Evolutionary conservation across 805 yeast genomes (phyloP), one percentile per base, ranked within the genome.

Genomic region (Schwanniomyces occidentalis): DNA sequence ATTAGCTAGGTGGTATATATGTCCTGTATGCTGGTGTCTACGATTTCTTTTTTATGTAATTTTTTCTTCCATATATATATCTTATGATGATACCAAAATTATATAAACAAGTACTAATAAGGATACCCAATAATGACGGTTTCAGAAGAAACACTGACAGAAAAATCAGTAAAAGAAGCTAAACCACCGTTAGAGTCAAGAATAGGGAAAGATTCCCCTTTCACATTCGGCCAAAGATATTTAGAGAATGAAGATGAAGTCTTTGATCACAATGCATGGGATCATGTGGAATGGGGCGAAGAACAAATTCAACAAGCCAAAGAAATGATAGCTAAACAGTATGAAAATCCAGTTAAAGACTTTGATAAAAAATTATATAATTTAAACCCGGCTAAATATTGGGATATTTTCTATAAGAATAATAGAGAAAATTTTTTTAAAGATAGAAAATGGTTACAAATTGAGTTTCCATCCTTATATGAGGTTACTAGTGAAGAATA

Each of bases 261-360:
- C 1, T 93, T 95, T 81, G 75, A 76, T 40, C 95, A 85, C 55
- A 93, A 93, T 56, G 99, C 99, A 0, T 84, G 93, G 87, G 99
- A 93, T 58, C 95, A 93, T 56, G 97, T 89, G 21, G 96, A 88
- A 53, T 90, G 96, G 96, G 97, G 95, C 32, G 89, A 85, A 34
- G 95, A 88, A 48, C 97, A 93, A 56, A 58, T 81, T 9, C 53
- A 66, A 14, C 80, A 83, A 44, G 96, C 96, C 3, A 74, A 83
- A 51, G 80, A 73, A 48, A 79, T 82, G 56, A 83, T 91, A 22
- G 61, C 76, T 15, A 75, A 78, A 44, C 99, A 93, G 56, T 75
- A 77, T 38, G 85, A 82, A 27, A 66, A 69, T 35, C 98, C 97
- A 1, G 99, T 93, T n/a, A 68, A 76, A 22, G 96, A 87, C 2